Percentiles rank a stretch among this genome's conserved stretches.
Conservation (phyloP, 2,329 filamentous ascomycete genomes). For the Claviceps fusiformis region DNA sequence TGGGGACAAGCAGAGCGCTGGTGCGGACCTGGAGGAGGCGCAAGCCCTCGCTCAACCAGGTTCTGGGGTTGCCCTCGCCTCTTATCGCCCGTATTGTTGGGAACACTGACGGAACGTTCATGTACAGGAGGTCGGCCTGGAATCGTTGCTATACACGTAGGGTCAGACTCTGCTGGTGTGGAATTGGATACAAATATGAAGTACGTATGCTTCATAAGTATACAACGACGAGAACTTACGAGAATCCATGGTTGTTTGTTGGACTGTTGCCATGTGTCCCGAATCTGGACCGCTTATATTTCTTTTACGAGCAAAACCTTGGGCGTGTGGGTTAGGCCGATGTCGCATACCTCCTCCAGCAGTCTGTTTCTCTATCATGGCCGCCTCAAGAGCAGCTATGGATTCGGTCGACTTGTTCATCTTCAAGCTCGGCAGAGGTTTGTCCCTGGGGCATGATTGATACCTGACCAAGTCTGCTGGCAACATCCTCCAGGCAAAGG, state of each 20-base stretch:
- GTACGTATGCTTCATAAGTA: no score
- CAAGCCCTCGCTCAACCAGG: slow-evolving; percentile 12
- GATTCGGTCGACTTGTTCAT: slow-evolving; percentile 33
- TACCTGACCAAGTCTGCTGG: slow-evolving; percentile 43
- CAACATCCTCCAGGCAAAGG: slow-evolving; percentile 45
- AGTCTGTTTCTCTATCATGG: slow-evolving; percentile 27
- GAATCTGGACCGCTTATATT: slow-evolving; percentile 53
- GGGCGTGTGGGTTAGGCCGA: slow-evolving; percentile 27
- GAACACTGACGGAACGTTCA: slow-evolving; percentile 51
- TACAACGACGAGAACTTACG: slow-evolving; percentile 33
- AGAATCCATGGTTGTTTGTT: slow-evolving; percentile 55
- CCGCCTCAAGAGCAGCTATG: slow-evolving; percentile 33
- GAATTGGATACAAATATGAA: neutral
- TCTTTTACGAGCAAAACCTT: slow-evolving; percentile 40
- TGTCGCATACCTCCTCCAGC: slow-evolving; percentile 14
- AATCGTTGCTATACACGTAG: slow-evolving; percentile 41
- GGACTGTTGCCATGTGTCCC: slow-evolving; percentile 55
- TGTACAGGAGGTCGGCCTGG: slow-evolving; percentile 51
- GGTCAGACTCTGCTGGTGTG: slow-evolving; percentile 8
- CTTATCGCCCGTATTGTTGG: slow-evolving; percentile 13
- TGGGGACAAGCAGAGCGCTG: slow-evolving; percentile 26
- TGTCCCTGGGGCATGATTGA: slow-evolving; percentile 45
- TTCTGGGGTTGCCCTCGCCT: slow-evolving; percentile 12
- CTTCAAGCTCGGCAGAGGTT: slow-evolving; percentile 26
- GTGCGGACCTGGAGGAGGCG: neutral